Evolutionary conservation across 179 eudicot genomes (phyloP).

Genomic region (Monotropa hypopitys): DNA sequence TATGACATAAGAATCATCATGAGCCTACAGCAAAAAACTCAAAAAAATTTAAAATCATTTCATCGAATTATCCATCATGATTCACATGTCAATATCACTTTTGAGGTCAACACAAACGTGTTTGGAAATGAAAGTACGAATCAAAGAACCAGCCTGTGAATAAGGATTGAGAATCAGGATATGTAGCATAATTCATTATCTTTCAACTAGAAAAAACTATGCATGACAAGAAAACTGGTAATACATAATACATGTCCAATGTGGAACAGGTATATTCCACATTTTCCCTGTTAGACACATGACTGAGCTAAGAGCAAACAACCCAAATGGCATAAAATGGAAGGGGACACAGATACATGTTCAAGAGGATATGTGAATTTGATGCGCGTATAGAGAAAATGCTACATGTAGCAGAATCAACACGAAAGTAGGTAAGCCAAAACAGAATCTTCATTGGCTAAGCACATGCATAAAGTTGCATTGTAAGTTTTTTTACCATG

Average conservation of each 20-base stretch:
- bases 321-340: background rate
- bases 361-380: background rate
- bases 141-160: background rate
- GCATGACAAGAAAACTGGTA: background rate
- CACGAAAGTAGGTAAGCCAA: background rate
- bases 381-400: background rate
- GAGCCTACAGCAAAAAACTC: background rate
- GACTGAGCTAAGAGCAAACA: background rate
- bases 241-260: background rate
- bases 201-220: background rate
- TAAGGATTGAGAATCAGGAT: background rate
- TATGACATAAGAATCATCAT: background rate
- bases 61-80: background rate
- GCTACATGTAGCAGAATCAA: background rate
- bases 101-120: background rate
- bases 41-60: background rate
- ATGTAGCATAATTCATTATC: background rate
- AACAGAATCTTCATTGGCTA: background rate
- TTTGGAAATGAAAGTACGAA: background rate
- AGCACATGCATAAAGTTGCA: background rate
- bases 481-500: background rate
- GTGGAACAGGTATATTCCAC: background rate
- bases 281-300: background rate
- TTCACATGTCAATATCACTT: background rate
- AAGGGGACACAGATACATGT: background rate